Base-by-base conservation (phyloP, 768 basidiomycete genomes). In the Sarcodon sp. region DNA sequence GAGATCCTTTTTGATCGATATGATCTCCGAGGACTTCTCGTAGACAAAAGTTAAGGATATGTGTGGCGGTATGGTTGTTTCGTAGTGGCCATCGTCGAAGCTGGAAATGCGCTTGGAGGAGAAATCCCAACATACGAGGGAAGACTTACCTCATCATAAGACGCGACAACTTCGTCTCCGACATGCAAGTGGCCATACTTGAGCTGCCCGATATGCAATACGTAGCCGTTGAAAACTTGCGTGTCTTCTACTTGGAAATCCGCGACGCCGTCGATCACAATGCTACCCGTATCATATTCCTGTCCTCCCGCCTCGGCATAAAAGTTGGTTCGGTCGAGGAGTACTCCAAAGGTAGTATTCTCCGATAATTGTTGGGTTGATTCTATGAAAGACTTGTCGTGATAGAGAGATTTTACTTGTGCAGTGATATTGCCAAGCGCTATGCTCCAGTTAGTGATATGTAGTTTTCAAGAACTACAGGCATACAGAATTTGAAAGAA, bases 221-320 rank as follows among this genome's bases (percentile, higher is more conserved):
- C 89, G 61, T 98, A 98, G 51, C 96, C 96, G 57, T 82, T 97
- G 68, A 82, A 98, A 4, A 80, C 80, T 63, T 98, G 94, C 7
- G 94, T 92, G 57, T 98, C 87, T 43, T 77, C 77, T 45, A 99
- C 96, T 59, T 87, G 82, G 62, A 98, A 99, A 62, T 96, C 91
- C 33, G 87, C 83, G 51, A 79, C 69, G 37, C 84, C 93, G 53
- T 96, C 94, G 47, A 97, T 85, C 27, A 91, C 80, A 53, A 99
- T 88, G 56, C 84, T 87, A 47, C 96, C 96, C 0, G 89, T 97
- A 61, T 99, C 96, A 57, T 87, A 80, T 66, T 98, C 94, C 61
- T 99, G 96, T 27, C 96, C 96, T 57, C 96, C 96, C 35, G 90
- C 76, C 66, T 99, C 96, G 6, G 96, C 93, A 53, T 99, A 99